Base-by-base conservation (phyloP, 2,329 filamentous ascomycete genomes). In the Dactylellina cionopaga region DNA sequence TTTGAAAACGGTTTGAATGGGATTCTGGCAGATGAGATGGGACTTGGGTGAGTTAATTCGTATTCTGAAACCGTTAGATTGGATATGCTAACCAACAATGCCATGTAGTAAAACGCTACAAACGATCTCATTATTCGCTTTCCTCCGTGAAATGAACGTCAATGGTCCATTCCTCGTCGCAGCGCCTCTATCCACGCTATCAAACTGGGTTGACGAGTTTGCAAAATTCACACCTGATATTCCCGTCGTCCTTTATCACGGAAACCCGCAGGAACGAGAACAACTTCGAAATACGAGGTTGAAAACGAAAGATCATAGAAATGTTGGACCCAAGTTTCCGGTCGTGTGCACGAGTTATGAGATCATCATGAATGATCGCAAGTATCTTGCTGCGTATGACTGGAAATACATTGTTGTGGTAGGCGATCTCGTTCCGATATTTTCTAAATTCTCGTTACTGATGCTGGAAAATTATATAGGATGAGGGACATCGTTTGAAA, bases 361-460 rank as follows among this genome's bases (percentile, higher is more conserved):
- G 79, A 97, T 99, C 78, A 93, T 96, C 59, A 89, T 99, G 81
- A 89, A 92, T 76, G 95, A 99, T 78, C 88, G 91, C 35, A 90
- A 92, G 56, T 89, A 89, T 33, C 82, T 99, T 3, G 88, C 88
- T 0, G 89, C 90, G 65, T 94, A 96, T 64, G 90, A 92, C 33
- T 99, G 95, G 95, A 92, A 96, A 59, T 97, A 96, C 76, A 97
- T 99, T 77, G 95, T 99, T 75, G 96, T 99, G 73, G 89, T 90
- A 81, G 79, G 86, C 80, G n/a, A 5, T 15, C 3, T 2, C 9
- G 3, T 51, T 3, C 19, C 24, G 13, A 5, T 15, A n/a, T 17
- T 9, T n/a, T 24, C 3, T 37, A 13, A 62, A 80, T 78, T 5
- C 37, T 4, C 3, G 6, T 10, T 44, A 7, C 27, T 27, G 35